Percentiles rank a stretch among this genome's conserved stretches.
Evolutionary conservation across 108 stramenopile genomes (phyloP).

Genomic region (Discostella pseudostelligera): DNA sequence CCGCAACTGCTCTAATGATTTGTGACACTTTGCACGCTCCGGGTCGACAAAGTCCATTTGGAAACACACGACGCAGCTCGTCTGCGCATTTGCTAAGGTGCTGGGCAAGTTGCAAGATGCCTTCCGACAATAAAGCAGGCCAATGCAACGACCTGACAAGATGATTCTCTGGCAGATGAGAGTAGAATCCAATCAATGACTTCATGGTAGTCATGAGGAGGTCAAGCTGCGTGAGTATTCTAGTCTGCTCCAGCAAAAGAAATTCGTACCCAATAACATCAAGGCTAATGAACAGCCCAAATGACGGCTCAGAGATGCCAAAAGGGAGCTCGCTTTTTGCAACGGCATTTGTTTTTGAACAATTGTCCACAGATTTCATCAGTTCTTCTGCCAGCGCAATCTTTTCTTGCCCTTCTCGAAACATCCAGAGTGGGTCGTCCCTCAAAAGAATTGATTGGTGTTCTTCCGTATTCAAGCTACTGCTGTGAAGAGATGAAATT

Average conservation of each 20-base stretch:
- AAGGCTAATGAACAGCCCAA: constrained; percentile 10
- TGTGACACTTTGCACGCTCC: constrained; percentile 5
- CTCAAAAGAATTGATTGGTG: background rate
- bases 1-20: constrained; percentile 16
- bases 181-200: constrained; percentile 13
- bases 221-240: constrained; percentile 5
- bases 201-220: constrained; percentile 17
- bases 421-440: constrained; percentile 23
- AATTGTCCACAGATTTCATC: background rate
- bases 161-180: constrained; percentile 9
- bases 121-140: constrained; percentile 19
- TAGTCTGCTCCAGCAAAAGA: constrained; percentile 4
- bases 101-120: constrained; percentile 5
- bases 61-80: constrained; percentile 19
- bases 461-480: constrained; percentile 6
- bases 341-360: constrained; percentile 12
- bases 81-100: constrained; percentile 17
- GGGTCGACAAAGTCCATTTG: constrained; percentile 20
- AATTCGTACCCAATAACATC: constrained; percentile 5
- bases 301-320: constrained; percentile 11
- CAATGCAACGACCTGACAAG: constrained; percentile 18
- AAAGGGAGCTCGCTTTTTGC: constrained; percentile 11
- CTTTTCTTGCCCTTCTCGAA: constrained; percentile 14
- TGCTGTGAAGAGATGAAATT: constrained; percentile 11
- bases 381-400: constrained; percentile 3